Base-by-base conservation (phyloP, 2,329 filamentous ascomycete genomes). In the Canariomyces notabilis region DNA sequence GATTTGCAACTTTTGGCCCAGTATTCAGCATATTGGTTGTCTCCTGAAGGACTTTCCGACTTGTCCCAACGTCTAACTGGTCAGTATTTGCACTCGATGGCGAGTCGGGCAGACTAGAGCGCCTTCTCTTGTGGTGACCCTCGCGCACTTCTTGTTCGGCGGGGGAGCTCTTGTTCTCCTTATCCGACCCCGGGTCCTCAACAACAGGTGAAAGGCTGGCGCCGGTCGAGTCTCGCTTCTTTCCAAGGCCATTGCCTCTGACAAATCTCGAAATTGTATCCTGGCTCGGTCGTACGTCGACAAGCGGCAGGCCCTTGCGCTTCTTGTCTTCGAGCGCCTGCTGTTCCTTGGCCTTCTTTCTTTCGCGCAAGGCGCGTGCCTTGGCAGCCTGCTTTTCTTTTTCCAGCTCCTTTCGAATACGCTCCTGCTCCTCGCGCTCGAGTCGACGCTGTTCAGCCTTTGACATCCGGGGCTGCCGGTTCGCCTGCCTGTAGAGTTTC, bases 271-370 rank as follows among this genome's bases (percentile, higher is more conserved):
- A 67, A 51, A 83, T 78, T 0, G 73, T 77, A 34, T 73, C 73
- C 58, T 82, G 79, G 26, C 78, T 81, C 0, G 78, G 73, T 29
- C 72, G 68, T 4, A 78, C 74, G 11, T 67, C 68, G n/a, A 76
- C 67, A 4, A 80, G 62, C 12, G 79, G 79, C 48, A 78, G 46
- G 0, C 78, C 75, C 44, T 67, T 72, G 51, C 67, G 73, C 56
- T 65, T 75, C 63, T 72, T 77, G 42, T 67, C 70, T n/a, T 74
- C 70, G 36, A 63, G 66, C 48, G 74, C 72, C 6, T 68, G 69
- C 20, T 68, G 60, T 39, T 77, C 76, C 56, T 74, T 79, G 14
- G 71, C 74, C 49, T 71, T 74, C 60, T 78, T 80, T 62, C 71
- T 76, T 32, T 82, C 78, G 19, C 77, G 63, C 2, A 70, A 69